Evolutionary conservation across 1,139 yeast genomes (phyloP).

Genomic region (Diutina mesorugosa): DNA sequence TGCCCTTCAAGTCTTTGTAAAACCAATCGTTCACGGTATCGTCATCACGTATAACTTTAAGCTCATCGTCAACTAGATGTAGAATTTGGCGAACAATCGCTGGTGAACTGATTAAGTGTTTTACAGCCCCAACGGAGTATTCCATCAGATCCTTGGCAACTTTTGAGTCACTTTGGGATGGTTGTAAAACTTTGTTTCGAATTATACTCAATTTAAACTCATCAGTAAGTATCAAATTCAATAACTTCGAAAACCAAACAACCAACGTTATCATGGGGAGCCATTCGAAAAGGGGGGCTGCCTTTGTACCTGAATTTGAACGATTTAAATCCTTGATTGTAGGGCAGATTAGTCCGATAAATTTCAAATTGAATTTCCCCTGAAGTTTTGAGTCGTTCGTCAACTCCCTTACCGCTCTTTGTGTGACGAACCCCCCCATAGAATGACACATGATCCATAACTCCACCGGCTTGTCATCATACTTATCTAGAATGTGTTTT

Average conservation of each 20-base stretch:
- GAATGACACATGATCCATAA: conserved; percentile 1
- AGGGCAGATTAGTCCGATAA: conserved; percentile 54
- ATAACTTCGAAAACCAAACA: conserved; percentile 10
- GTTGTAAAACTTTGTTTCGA: conserved; percentile 3
- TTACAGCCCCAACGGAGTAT: conserved; percentile 30
- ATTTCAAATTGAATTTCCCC: conserved; percentile 13
- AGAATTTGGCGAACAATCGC: conserved; percentile 37
- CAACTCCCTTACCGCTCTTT: background rate
- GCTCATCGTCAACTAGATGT: conserved; percentile 46
- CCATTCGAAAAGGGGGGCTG: conserved; percentile 17
- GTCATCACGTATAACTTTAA: conserved; percentile 30
- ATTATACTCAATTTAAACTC: conserved; percentile 12
- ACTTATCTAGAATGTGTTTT: conserved; percentile 12
- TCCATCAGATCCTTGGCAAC: conserved; percentile 10
- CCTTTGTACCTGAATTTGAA: conserved; percentile 34
- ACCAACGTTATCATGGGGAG: conserved; percentile 18
- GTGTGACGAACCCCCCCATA: background rate
- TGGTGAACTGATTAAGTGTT: conserved; percentile 24
- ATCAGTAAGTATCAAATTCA: conserved; percentile 13
- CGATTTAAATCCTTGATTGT: conserved; percentile 43
- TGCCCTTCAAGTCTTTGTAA: conserved; percentile 18
- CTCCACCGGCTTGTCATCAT: background rate
- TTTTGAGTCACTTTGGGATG: background rate
- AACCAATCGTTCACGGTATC: conserved; percentile 35
- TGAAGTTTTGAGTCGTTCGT: conserved; percentile 10